A percentile compares a stretch with the other conserved stretches of the same genome.
Conservation (phyloP, 2,329 filamentous ascomycete species). For the Aspergillus glaucus region DNA sequence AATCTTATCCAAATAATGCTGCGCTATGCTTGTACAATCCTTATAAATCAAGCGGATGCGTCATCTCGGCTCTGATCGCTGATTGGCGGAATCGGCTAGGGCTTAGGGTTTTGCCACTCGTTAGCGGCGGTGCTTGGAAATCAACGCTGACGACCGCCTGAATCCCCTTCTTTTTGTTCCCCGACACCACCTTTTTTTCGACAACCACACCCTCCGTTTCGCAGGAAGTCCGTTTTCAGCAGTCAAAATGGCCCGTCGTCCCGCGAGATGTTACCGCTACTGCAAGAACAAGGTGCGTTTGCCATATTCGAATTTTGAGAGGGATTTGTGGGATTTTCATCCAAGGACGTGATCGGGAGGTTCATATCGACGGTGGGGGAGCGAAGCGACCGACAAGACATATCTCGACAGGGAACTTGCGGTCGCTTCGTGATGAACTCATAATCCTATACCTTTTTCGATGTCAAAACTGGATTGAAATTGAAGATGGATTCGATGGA, state of each 20-base stretch:
- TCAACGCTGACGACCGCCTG: constrained; percentile 29
- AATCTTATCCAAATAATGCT: too few species aligned
- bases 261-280: constrained; percentile 99
- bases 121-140: constrained; percentile 39
- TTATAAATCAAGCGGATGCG: constrained; percentile 11
- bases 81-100: constrained; percentile 29
- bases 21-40: background rate
- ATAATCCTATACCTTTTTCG: background rate
- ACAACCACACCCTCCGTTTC: constrained; percentile 32
- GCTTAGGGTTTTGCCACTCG: constrained; percentile 40
- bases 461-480: background rate
- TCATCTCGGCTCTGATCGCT: constrained; percentile 7
- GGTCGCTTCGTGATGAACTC: background rate
- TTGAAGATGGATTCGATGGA: constrained; percentile 1
- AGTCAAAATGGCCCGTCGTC: constrained; percentile 97
- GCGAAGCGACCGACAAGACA: background rate
- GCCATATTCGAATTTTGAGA: constrained; percentile 13
- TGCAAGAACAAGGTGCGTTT: constrained; percentile 99
- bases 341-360: background rate
- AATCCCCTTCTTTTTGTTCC: constrained; percentile 26
- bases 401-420: background rate
- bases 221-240: constrained; percentile 48
- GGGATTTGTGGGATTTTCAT: constrained; percentile 5
- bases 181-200: constrained; percentile 31
- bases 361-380: background rate